Conservation (phyloP, 805 yeast genomes). For the Saccharomycopsis amapae region DNA sequence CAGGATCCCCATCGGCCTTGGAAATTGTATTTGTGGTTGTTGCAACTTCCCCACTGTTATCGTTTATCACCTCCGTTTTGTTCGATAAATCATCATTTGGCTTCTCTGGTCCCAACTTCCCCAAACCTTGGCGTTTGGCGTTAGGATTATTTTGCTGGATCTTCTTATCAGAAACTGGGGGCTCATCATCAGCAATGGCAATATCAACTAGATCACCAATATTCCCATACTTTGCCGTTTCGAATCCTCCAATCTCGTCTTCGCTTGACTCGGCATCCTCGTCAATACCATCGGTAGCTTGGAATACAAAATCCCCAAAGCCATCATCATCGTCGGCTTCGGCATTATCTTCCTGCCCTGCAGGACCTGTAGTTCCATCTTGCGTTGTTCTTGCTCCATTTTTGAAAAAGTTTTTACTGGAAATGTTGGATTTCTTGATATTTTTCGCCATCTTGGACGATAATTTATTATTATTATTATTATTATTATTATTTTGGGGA, state of each 20-base stretch:
- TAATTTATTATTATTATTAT: not conserved
- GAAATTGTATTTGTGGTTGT: no score
- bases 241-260: conserved; percentile 1
- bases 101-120: no score
- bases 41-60: no score
- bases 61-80: no score
- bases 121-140: no score
- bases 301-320: conserved; percentile 16
- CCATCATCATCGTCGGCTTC: conserved; percentile 14
- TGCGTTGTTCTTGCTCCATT: not conserved
- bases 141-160: no score
- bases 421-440: conserved; percentile 14
- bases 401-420: conserved; percentile 13
- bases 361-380: not conserved
- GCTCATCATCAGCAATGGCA: not conserved
- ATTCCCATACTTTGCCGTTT: conserved; percentile 6
- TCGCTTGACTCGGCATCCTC: conserved; percentile 1
- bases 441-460: conserved; percentile 8
- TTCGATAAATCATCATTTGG: no score
- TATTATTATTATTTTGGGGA: no score
- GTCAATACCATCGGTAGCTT: not conserved
- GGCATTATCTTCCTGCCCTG: not conserved
- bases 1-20: no score
- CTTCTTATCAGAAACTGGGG: no score
- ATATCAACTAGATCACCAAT: conserved; percentile 7